phyloP scores from a whole-genome alignment of 345 rosid species.

The Isatis tinctoria region DNA sequence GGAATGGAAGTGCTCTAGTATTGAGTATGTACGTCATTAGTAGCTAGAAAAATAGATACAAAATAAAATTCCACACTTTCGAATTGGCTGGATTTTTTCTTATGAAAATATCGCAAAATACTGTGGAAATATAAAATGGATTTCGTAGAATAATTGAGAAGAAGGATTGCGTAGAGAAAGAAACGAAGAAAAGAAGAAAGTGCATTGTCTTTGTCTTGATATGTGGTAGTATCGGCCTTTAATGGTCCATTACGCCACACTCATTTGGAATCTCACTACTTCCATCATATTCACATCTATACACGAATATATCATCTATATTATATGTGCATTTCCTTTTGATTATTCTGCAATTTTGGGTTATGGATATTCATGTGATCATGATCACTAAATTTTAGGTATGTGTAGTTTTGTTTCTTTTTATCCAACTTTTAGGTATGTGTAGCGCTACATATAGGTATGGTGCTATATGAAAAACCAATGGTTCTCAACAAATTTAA shows the following conservation, averaged over 20 bases:
- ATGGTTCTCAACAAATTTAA: no score
- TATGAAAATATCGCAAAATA: neutral
- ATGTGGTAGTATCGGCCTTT: constrained; percentile 17
- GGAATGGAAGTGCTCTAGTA: no score
- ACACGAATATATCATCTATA: constrained; percentile 3
- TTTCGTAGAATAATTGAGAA: constrained; percentile 16
- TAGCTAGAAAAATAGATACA: neutral
- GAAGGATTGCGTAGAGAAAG: constrained; percentile 17
- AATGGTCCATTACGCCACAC: constrained; percentile 26
- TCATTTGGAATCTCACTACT: constrained; percentile 24
- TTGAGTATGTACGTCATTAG: neutral
- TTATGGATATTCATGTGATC: constrained; percentile 28
- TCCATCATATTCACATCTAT: constrained; percentile 21
- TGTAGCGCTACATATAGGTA: no score
- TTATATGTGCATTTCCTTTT: neutral
- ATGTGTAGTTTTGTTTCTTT: no score
- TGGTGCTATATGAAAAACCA: no score
- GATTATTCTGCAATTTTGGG: neutral
- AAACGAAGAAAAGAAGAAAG: constrained; percentile 12
- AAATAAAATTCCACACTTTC: neutral
- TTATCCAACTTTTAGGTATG: no score
- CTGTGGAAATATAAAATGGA: neutral
- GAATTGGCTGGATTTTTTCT: neutral
- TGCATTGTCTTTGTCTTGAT: constrained; percentile 22
- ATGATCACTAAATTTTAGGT: neutral